These are phyloP conservation scores for Tephrocybe sp. DNA, from an alignment of 768 basidiomycete species.

Conservation along the genomic window DNA sequence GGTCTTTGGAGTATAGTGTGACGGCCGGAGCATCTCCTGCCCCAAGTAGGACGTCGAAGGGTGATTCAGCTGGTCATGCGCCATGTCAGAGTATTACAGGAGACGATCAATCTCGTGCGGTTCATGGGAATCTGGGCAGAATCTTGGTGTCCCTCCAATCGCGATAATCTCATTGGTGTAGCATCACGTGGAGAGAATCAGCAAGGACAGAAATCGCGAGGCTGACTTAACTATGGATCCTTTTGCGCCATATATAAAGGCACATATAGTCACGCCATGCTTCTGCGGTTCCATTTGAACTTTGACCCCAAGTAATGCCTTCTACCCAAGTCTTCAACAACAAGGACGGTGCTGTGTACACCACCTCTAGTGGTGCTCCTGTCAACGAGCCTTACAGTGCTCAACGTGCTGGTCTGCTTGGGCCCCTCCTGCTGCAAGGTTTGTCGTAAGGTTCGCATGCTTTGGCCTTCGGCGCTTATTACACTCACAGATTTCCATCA, in stretches of 20 bases:
- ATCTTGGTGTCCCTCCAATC: too few species aligned
- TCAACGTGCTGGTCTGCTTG: conserved; percentile 69
- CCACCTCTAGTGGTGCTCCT: conserved; percentile 82
- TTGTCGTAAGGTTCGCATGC: conserved; percentile 14
- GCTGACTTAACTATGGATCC: too few species aligned
- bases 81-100: not conserved
- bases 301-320: conserved; percentile 46
- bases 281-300: conserved; percentile 14
- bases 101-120: too few species aligned
- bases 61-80: too few species aligned
- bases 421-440: conserved; percentile 91
- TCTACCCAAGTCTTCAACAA: conserved; percentile 52
- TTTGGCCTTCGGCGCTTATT: not conserved
- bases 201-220: too few species aligned
- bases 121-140: too few species aligned
- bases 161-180: too few species aligned
- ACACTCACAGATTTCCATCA: conserved; percentile 72
- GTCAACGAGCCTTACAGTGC: conserved; percentile 73
- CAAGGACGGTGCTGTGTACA: conserved; percentile 68
- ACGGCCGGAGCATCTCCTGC: not conserved
- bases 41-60: too few species aligned
- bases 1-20: too few species aligned
- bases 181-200: too few species aligned
- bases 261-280: conserved; percentile 1
- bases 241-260: too few species aligned